phyloP scores from a whole-genome alignment of 2,329 filamentous ascomycete genomes.

The Penicillium sp. region DNA sequence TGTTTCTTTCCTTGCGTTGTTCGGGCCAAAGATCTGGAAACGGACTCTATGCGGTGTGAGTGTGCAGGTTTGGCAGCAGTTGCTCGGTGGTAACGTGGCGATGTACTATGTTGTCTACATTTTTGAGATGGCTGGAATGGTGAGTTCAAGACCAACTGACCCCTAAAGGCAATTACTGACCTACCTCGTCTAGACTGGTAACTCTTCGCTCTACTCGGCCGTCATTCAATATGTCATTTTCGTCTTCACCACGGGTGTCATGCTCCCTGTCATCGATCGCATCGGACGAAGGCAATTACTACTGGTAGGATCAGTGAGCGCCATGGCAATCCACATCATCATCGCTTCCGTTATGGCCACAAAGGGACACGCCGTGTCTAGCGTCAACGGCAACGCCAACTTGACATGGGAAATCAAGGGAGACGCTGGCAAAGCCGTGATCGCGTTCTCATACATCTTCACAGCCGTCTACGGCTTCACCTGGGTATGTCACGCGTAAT shows the following conservation, averaged over 20 bases:
- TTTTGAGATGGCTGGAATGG: conserved; percentile 60
- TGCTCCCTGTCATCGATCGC: conserved; percentile 53
- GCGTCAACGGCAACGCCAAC: conserved; percentile 50
- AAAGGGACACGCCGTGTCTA: conserved; percentile 47
- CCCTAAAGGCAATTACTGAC: conserved; percentile 1
- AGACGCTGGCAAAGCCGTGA: conserved; percentile 56
- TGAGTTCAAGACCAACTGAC: conserved; percentile 8
- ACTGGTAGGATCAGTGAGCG: conserved; percentile 48
- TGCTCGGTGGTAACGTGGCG: conserved; percentile 59
- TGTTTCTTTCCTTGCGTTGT: conserved; percentile 41
- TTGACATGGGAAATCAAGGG: conserved; percentile 51
- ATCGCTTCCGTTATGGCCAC: conserved; percentile 55
- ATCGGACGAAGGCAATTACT: conserved; percentile 52
- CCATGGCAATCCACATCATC: conserved; percentile 52
- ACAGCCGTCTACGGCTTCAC: conserved; percentile 37
- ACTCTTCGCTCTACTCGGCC: conserved; percentile 51
- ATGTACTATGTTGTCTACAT: conserved; percentile 64
- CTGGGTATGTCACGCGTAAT: conserved; percentile 40
- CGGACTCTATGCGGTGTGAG: conserved; percentile 54
- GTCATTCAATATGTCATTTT: conserved; percentile 60
- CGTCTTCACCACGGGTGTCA: conserved; percentile 52
- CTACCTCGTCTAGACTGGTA: conserved; percentile 28
- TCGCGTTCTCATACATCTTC: conserved; percentile 63
- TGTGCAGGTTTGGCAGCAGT: conserved; percentile 59
- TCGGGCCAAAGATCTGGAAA: conserved; percentile 51